phyloP scores from a whole-genome alignment of 495 filamentous ascomycete genomes.

The Melanomma pulvis-pyrius region DNA sequence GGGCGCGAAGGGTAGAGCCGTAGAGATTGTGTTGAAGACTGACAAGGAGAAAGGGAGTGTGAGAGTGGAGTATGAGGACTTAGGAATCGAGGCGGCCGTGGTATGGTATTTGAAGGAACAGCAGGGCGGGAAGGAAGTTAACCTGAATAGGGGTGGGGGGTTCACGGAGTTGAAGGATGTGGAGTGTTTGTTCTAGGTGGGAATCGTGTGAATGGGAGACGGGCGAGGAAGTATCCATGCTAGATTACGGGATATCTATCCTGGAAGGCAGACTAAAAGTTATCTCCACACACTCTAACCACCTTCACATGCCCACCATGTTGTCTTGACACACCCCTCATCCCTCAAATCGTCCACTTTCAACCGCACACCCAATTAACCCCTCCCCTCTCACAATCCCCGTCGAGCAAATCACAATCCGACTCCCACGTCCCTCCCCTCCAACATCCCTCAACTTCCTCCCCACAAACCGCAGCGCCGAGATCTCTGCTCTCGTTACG shows the following conservation, averaged over 20 bases:
- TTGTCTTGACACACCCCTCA: background rate
- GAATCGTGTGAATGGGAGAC: background rate
- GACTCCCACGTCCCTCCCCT: slow-evolving; percentile 76
- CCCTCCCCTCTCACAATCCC: slow-evolving; percentile 85
- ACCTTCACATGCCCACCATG: background rate
- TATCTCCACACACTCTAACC: background rate
- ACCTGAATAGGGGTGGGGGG: background rate
- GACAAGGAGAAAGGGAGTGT: background rate
- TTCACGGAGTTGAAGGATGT: slow-evolving; percentile 2
- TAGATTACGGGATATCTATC: background rate
- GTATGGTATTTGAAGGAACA: slow-evolving; percentile 3
- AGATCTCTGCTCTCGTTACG: slow-evolving; percentile 93
- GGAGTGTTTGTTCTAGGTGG: slow-evolving; percentile 6
- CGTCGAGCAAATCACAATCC: slow-evolving; percentile 90
- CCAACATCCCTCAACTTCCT: slow-evolving; percentile 73
- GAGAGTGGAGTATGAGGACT: slow-evolving; percentile 16
- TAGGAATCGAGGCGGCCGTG: background rate
- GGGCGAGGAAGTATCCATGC: background rate
- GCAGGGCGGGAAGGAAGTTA: background rate
- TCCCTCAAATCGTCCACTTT: slow-evolving; percentile 62
- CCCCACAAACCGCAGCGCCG: slow-evolving; percentile 87
- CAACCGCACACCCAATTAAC: slow-evolving; percentile 87
- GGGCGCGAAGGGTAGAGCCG: background rate
- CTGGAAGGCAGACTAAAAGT: too few relatives aligned
- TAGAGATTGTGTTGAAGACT: slow-evolving; percentile 11